These are phyloP conservation scores for Colletotrichum sp. DNA, from an alignment of 2,329 filamentous ascomycete species.

Conservation along the genomic window DNA sequence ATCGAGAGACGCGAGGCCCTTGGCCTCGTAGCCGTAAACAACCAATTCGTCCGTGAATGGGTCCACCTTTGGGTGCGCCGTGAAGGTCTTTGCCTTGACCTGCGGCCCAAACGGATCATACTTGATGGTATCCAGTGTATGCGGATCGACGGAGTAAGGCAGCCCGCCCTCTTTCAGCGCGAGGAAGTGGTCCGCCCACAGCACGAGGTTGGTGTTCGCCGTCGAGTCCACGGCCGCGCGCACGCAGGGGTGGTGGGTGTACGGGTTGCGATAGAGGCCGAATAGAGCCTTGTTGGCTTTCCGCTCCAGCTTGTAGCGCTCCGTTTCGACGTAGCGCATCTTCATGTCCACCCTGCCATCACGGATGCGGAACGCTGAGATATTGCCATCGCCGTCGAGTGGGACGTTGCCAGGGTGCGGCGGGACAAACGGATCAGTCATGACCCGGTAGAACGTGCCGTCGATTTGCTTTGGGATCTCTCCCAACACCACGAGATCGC, in stretches of 20 bases:
- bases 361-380: slow-evolving; percentile 40
- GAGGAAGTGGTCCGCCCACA: slow-evolving; percentile 51
- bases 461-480: slow-evolving; percentile 26
- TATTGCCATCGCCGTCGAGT: slow-evolving; percentile 44
- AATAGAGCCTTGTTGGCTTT: slow-evolving; percentile 36
- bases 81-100: slow-evolving; percentile 39
- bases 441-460: slow-evolving; percentile 36
- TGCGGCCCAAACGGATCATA: slow-evolving; percentile 41
- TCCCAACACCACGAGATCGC: slow-evolving; percentile 22
- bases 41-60: slow-evolving; percentile 43
- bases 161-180: slow-evolving; percentile 53
- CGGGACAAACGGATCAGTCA: slow-evolving; percentile 44
- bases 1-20: slow-evolving; percentile 39
- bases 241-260: slow-evolving; percentile 38
- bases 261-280: slow-evolving; percentile 45
- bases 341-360: slow-evolving; percentile 38
- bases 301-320: slow-evolving; percentile 42
- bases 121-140: slow-evolving; percentile 43
- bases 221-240: slow-evolving; percentile 38
- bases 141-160: slow-evolving; percentile 45
- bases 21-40: slow-evolving; percentile 45
- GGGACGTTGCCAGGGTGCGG: slow-evolving; percentile 37
- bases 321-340: slow-evolving; percentile 43
- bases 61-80: slow-evolving; percentile 48
- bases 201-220: slow-evolving; percentile 58